phyloP scores from a whole-genome alignment of 2,329 filamentous ascomycete genomes.

The Aspergillus novoparasiticus region DNA sequence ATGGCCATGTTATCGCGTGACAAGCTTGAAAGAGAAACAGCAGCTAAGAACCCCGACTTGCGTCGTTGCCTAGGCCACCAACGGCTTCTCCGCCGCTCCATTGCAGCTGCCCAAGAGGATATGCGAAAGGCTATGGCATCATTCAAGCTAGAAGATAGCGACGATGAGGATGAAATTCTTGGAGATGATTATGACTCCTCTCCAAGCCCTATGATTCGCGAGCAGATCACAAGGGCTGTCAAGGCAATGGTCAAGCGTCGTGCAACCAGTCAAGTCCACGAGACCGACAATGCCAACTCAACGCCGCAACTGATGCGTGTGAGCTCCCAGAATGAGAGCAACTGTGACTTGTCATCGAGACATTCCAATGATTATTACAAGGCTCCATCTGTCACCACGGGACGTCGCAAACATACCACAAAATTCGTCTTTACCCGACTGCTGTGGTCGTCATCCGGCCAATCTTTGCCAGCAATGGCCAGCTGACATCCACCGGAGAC shows the following conservation, averaged over 20 bases:
- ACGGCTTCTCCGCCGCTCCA: constrained; percentile 19
- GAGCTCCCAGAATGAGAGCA: neutral
- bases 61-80: constrained; percentile 29
- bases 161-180: constrained; percentile 4
- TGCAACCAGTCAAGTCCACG: neutral
- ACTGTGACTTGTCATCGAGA: neutral
- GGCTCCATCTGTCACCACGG: neutral
- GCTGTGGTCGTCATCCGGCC: constrained; percentile 4
- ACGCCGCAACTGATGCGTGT: neutral
- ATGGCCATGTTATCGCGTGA: constrained; percentile 22
- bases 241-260: constrained; percentile 16
- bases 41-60: constrained; percentile 22
- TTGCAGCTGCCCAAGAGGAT: constrained; percentile 19
- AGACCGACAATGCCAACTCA: neutral
- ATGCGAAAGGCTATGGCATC: constrained; percentile 16
- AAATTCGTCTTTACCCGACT: neutral
- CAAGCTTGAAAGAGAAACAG: constrained; percentile 20
- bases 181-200: neutral
- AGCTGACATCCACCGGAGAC: neutral
- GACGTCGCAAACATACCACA: neutral
- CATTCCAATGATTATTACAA: neutral
- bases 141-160: constrained; percentile 12
- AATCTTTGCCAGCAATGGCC: neutral
- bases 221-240: constrained; percentile 16
- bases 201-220: constrained; percentile 9